Conservation (phyloP, 2,329 filamentous ascomycete genomes). For the Cordyceps javanica region DNA sequence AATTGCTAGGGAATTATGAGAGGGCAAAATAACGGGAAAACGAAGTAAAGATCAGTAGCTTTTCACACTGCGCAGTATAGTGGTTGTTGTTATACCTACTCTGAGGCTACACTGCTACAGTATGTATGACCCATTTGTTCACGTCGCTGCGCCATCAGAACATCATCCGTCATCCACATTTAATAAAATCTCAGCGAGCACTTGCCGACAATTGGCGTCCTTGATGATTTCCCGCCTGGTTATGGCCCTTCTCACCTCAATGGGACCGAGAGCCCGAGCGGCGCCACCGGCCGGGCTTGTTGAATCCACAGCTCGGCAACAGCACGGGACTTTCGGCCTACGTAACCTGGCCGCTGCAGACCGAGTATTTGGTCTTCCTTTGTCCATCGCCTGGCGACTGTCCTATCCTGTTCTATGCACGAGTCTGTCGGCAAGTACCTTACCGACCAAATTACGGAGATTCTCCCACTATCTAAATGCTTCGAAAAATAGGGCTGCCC, state of each 20-base stretch:
- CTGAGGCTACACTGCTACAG: too few relatives aligned
- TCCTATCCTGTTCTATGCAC: too few relatives aligned
- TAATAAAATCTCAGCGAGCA: neutral
- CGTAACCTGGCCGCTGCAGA: neutral
- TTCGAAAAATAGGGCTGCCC: neutral
- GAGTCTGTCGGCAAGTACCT: too few relatives aligned
- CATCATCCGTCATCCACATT: neutral
- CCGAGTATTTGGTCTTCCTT: neutral
- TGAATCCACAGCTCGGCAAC: neutral
- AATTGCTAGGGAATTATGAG: too few relatives aligned
- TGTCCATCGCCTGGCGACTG: neutral
- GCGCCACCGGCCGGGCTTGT: neutral
- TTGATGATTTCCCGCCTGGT: neutral
- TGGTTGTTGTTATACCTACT: too few relatives aligned
- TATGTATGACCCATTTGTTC: too few relatives aligned
- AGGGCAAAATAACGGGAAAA: too few relatives aligned
- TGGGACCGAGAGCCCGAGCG: neutral
- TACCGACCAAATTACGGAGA: too few relatives aligned
- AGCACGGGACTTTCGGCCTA: neutral
- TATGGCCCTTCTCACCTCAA: neutral
- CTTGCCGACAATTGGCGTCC: neutral
- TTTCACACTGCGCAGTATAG: too few relatives aligned
- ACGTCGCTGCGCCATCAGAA: too few relatives aligned
- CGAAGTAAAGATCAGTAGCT: too few relatives aligned
- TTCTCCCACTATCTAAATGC: neutral